phyloP scores from a whole-genome alignment of 2,329 filamentous ascomycete genomes.

The Keithomyces neogunnii region DNA sequence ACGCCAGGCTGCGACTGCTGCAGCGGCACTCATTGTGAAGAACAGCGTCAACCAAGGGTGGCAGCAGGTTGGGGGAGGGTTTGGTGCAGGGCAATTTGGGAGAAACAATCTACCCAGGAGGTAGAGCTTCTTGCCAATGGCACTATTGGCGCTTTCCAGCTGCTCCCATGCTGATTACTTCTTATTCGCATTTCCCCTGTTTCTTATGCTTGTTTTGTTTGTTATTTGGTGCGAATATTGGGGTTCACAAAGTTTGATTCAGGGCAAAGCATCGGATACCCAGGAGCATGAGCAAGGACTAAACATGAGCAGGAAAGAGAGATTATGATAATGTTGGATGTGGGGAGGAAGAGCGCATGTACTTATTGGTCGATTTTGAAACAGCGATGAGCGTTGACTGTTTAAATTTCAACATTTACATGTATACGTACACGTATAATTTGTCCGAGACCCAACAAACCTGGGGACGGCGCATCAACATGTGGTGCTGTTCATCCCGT shows the following conservation, averaged over 20 bases:
- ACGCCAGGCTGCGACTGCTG: slow-evolving; percentile 78
- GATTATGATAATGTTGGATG: neutral
- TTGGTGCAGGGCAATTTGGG: slow-evolving; percentile 31
- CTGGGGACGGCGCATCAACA: no score
- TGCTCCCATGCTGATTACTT: neutral
- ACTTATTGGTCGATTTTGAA: neutral
- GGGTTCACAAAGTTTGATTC: neutral
- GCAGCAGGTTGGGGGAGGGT: slow-evolving; percentile 30
- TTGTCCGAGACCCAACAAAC: no score
- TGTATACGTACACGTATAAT: no score
- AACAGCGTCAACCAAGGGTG: slow-evolving; percentile 67
- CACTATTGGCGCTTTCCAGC: neutral
- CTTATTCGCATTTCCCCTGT: neutral
- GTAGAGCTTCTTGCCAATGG: slow-evolving; percentile 15
- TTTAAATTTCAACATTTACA: no score
- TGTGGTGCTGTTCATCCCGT: no score
- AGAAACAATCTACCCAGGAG: slow-evolving; percentile 39
- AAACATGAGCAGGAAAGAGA: neutral
- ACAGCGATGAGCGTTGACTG: neutral
- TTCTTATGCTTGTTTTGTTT: neutral
- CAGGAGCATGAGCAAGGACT: neutral
- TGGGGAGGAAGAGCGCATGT: neutral
- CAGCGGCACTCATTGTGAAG: slow-evolving; percentile 87
- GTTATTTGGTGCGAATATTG: neutral
- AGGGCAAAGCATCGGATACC: neutral